Conservation (phyloP, 2,329 filamentous ascomycete species). For the Fusarium metavorans region DNA sequence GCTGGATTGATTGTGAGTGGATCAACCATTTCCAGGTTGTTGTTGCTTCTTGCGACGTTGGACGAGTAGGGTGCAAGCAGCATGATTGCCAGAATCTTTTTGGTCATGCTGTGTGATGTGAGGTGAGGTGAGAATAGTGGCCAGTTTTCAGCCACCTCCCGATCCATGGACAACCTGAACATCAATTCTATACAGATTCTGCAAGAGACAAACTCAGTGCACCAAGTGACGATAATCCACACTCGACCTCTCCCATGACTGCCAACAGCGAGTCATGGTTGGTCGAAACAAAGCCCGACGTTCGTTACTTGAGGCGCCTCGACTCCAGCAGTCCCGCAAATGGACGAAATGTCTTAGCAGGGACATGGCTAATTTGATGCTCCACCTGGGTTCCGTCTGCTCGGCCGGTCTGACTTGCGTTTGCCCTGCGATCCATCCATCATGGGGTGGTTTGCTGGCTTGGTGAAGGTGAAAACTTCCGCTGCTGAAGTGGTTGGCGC, state of each 20-base stretch:
- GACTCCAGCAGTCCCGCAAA: slow-evolving; percentile 17
- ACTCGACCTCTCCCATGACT: background rate
- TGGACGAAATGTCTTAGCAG: slow-evolving; percentile 28
- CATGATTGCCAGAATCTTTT: slow-evolving; percentile 1
- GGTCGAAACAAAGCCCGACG: slow-evolving; percentile 18
- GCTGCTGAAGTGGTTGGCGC: background rate
- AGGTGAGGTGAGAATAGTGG: slow-evolving; percentile 4
- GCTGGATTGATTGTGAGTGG: slow-evolving; percentile 21
- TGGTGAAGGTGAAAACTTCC: background rate
- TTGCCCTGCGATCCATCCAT: background rate
- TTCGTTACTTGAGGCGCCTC: slow-evolving; percentile 13
- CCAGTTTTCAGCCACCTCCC: slow-evolving; percentile 4
- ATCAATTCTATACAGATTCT: background rate
- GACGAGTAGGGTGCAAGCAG: slow-evolving; percentile 6
- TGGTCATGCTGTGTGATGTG: slow-evolving; percentile 5
- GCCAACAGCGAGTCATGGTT: slow-evolving; percentile 34
- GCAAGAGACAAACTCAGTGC: background rate
- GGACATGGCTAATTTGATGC: slow-evolving; percentile 37
- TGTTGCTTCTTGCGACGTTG: slow-evolving; percentile 29
- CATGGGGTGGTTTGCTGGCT: background rate
- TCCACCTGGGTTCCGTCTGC: slow-evolving; percentile 28
- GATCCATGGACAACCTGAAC: background rate
- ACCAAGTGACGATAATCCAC: slow-evolving; percentile 4
- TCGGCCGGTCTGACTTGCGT: slow-evolving; percentile 8
- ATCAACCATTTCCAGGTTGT: slow-evolving; percentile 29